Evolutionary conservation across 495 filamentous ascomycete genomes (phyloP).

Genomic region (Penicillium longicatenatum): DNA sequence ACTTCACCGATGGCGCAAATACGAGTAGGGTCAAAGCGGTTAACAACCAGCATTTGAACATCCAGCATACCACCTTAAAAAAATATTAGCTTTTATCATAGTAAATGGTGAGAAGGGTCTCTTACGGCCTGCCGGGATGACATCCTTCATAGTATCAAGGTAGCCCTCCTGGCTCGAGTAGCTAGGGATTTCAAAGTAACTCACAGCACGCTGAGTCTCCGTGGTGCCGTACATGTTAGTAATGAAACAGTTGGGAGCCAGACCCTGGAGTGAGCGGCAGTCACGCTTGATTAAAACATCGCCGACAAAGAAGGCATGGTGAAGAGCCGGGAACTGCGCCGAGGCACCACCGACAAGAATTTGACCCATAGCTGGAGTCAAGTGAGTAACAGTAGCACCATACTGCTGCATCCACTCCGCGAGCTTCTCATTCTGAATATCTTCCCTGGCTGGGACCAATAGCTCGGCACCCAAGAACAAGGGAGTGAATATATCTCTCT

Average conservation of each 20-base stretch:
- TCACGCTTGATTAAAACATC: slow-evolving; percentile 88
- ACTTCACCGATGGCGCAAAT: slow-evolving; percentile 80
- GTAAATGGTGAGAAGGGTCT: not conserved
- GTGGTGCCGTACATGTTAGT: slow-evolving; percentile 94
- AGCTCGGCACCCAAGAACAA: slow-evolving; percentile 84
- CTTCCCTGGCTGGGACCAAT: slow-evolving; percentile 77
- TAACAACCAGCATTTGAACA: slow-evolving; percentile 89
- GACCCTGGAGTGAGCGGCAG: slow-evolving; percentile 72
- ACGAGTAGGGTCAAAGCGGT: slow-evolving; percentile 69
- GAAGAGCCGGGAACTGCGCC: slow-evolving; percentile 72
- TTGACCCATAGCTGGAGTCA: slow-evolving; percentile 95
- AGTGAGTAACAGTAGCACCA: slow-evolving; percentile 79
- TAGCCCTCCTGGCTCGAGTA: slow-evolving; percentile 64
- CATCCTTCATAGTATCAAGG: slow-evolving; percentile 72
- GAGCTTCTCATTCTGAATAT: slow-evolving; percentile 85
- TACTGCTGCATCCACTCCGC: slow-evolving; percentile 90
- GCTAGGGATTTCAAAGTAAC: slow-evolving; percentile 82
- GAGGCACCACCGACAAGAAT: slow-evolving; percentile 87
- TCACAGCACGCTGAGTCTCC: slow-evolving; percentile 85
- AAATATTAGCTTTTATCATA: not conserved
- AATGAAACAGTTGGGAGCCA: slow-evolving; percentile 79
- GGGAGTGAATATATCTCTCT: slow-evolving; percentile 92
- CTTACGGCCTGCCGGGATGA: slow-evolving; percentile 75
- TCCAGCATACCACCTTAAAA: slow-evolving; percentile 72
- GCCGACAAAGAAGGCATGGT: slow-evolving; percentile 90